Conservation (phyloP, 371 early-diverging fungal genomes). For the Circinella umbellata region DNA sequence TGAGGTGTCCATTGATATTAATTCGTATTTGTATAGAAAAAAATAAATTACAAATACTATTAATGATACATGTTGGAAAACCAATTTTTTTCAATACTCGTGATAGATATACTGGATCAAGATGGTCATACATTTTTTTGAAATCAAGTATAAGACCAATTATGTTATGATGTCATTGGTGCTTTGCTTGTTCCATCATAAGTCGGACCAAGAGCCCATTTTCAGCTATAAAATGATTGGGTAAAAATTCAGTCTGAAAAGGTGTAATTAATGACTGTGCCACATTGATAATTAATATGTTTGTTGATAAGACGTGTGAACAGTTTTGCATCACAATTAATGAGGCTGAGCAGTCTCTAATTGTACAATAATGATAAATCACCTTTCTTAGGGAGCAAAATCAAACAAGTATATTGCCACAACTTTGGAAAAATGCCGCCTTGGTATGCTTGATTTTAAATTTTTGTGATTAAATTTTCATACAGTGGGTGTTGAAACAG, state of each 20-base stretch:
- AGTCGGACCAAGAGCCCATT: conserved; percentile 14
- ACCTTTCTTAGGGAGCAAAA: conserved; percentile 28
- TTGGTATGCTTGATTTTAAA: conserved; percentile 23
- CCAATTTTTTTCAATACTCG: neutral
- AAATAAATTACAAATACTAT: conserved; percentile 16
- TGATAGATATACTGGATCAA: conserved; percentile 20
- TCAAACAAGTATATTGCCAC: conserved; percentile 31
- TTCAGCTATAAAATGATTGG: conserved; percentile 12
- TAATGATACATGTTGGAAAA: conserved; percentile 5
- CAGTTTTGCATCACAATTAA: conserved; percentile 25
- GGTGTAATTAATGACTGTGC: neutral
- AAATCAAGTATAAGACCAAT: conserved; percentile 15
- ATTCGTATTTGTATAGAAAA: conserved; percentile 18
- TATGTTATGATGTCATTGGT: neutral
- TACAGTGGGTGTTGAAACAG: conserved; percentile 9
- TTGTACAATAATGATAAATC: conserved; percentile 20
- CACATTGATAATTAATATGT: neutral
- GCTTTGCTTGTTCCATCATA: neutral
- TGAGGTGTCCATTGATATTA: conserved; percentile 28
- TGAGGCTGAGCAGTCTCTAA: conserved; percentile 33
- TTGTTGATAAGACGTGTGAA: conserved; percentile 18
- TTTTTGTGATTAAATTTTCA: neutral
- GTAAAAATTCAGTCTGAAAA: conserved; percentile 23
- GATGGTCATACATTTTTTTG: conserved; percentile 18
- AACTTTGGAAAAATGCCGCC: conserved; percentile 17